Evolutionary conservation across 2,329 filamentous ascomycete species (phyloP).

Genomic region (Fusarium brevicatenulatum): DNA sequence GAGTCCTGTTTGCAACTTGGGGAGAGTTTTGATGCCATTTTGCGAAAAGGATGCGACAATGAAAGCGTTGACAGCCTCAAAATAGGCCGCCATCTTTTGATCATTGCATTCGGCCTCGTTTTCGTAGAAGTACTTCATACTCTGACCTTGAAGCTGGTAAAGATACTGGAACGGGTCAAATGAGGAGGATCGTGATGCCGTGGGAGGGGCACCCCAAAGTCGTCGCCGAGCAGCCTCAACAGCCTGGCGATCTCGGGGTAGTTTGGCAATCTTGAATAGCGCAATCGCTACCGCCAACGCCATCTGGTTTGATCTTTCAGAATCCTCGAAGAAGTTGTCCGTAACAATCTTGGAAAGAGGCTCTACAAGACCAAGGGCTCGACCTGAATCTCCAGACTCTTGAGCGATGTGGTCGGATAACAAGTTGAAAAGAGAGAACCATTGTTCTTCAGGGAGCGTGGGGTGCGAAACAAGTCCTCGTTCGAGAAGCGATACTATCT

Average conservation of each 20-base stretch:
- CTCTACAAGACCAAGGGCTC: constrained; percentile 75
- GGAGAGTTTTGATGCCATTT: constrained; percentile 65
- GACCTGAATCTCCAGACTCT: constrained; percentile 74
- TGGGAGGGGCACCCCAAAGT: constrained; percentile 65
- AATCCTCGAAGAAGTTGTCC: constrained; percentile 45
- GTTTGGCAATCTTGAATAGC: constrained; percentile 58
- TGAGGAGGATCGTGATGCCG: constrained; percentile 52
- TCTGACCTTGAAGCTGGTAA: constrained; percentile 66
- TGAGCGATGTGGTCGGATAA: constrained; percentile 66
- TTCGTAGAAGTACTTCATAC: constrained; percentile 66
- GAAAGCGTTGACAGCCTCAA: constrained; percentile 65
- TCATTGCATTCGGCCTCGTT: constrained; percentile 52
- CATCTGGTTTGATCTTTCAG: constrained; percentile 36
- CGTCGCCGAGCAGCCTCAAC: constrained; percentile 72
- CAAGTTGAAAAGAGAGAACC: constrained; percentile 66
- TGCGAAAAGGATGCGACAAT: constrained; percentile 59
- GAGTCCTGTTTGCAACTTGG: constrained; percentile 70
- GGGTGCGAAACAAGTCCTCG: constrained; percentile 64
- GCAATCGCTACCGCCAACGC: constrained; percentile 52
- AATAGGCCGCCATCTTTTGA: constrained; percentile 55
- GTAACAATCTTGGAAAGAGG: constrained; percentile 70
- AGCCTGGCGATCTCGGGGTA: constrained; percentile 69
- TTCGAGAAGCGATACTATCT: constrained; percentile 74
- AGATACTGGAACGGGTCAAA: constrained; percentile 74
- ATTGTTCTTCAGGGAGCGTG: constrained; percentile 57